Conservation (phyloP, 306 rosid species). For the Coriaria nepalensis region DNA sequence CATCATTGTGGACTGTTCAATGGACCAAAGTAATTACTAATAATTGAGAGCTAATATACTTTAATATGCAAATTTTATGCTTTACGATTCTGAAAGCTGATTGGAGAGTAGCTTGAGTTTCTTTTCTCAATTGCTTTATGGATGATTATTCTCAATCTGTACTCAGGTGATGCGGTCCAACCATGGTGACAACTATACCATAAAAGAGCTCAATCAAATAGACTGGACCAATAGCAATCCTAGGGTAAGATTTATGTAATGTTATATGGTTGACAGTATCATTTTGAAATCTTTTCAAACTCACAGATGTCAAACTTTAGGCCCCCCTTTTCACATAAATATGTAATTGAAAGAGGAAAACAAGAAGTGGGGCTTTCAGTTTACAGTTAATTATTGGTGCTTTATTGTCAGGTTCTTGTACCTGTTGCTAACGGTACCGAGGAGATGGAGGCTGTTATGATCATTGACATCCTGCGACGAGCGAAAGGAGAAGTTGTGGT, state of each 20-base stretch:
- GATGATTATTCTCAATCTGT: constrained; percentile 5
- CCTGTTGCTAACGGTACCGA: constrained; percentile 79
- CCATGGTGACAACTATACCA: constrained; percentile 51
- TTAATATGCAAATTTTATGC: no score
- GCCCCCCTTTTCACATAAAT: not conserved
- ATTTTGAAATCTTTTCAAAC: no score
- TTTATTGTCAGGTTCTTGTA: constrained; percentile 58
- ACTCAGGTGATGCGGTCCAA: constrained; percentile 61
- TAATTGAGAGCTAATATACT: no score
- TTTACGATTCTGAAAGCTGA: no score
- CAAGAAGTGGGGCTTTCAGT: not conserved
- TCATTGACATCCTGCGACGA: constrained; percentile 62
- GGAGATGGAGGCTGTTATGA: constrained; percentile 91
- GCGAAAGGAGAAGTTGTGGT: constrained; percentile 83
- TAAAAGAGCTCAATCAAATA: constrained; percentile 55
- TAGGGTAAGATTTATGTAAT: constrained; percentile 36
- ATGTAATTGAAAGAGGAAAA: not conserved
- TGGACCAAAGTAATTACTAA: no score
- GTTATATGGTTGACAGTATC: no score
- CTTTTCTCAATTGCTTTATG: constrained; percentile 11
- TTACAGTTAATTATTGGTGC: constrained; percentile 13
- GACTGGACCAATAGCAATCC: constrained; percentile 71
- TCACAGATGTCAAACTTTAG: no score
- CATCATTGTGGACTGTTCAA: no score
- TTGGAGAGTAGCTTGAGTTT: not conserved